These are phyloP conservation scores for Pseudonitzschia pungens DNA, from an alignment of 108 stramenopile species.

Conservation along the genomic window DNA sequence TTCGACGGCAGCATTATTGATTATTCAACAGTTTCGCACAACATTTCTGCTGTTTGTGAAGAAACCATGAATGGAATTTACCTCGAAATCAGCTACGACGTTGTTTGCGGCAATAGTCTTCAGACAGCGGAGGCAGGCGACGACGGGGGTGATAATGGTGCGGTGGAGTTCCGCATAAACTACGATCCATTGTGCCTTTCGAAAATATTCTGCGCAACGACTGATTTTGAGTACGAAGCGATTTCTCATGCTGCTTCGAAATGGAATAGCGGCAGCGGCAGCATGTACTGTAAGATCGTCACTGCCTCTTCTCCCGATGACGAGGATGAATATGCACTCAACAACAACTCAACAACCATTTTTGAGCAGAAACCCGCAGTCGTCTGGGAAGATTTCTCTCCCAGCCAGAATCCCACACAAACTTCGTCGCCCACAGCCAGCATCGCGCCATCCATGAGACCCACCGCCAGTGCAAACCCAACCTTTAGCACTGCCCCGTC, in stretches of 20 bases:
- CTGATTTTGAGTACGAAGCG: background rate
- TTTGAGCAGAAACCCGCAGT: background rate
- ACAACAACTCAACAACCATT: too few relatives aligned
- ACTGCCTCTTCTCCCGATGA: background rate
- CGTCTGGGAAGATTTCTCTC: background rate
- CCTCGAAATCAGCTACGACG: background rate
- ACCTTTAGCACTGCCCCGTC: background rate
- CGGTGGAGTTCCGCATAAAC: background rate
- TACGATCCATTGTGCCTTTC: background rate
- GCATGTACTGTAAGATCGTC: background rate
- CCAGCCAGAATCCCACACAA: background rate
- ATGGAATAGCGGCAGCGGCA: background rate
- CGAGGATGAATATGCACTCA: background rate
- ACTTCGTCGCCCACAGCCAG: background rate
- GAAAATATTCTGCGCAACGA: background rate
- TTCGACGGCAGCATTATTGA: background rate
- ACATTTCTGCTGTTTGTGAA: background rate
- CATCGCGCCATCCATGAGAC: background rate
- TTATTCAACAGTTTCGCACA: background rate
- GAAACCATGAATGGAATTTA: background rate
- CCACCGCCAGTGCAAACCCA: background rate
- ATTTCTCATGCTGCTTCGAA: background rate
- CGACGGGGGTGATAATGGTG: background rate
- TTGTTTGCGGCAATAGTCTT: background rate
- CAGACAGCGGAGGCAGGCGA: too few relatives aligned